Percentiles rank a stretch among this genome's conserved stretches.
Evolutionary conservation across 2,329 filamentous ascomycete species (phyloP).

Genomic region (Ophiobolus disseminans): DNA sequence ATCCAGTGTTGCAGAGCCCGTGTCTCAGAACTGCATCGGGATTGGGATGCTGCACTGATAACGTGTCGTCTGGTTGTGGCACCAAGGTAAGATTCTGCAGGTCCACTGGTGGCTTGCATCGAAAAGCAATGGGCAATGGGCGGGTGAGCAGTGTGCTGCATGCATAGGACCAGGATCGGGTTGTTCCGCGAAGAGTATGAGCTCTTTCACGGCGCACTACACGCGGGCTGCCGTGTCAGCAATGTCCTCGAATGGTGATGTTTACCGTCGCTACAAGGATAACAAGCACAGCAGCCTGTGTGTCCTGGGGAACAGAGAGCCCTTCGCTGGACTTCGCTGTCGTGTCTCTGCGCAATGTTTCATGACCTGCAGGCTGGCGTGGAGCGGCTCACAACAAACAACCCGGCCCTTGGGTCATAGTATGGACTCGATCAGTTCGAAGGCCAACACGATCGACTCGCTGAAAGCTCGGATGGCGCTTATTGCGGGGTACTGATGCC

Average conservation of each 20-base stretch:
- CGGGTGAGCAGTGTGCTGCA: neutral
- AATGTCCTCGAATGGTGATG: constrained; percentile 6
- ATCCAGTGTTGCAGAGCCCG: constrained; percentile 19
- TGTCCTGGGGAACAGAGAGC: constrained; percentile 12
- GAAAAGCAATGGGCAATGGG: constrained; percentile 15
- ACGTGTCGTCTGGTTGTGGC: constrained; percentile 31
- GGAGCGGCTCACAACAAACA: constrained; percentile 10
- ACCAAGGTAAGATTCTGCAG: constrained; percentile 32
- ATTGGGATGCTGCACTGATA: constrained; percentile 26
- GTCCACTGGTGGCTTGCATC: constrained; percentile 33
- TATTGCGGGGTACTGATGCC: constrained; percentile 7
- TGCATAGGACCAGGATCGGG: neutral
- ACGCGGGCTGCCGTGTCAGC: constrained; percentile 8
- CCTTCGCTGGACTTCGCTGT: constrained; percentile 22
- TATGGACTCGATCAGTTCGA: neutral
- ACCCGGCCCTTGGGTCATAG: neutral
- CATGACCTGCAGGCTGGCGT: constrained; percentile 28
- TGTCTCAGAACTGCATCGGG: constrained; percentile 19
- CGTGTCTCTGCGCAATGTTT: constrained; percentile 28
- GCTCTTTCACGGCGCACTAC: neutral
- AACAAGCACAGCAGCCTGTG: constrained; percentile 22
- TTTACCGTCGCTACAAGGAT: constrained; percentile 21
- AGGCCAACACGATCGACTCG: neutral
- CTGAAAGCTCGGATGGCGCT: neutral
- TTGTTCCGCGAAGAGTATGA: neutral